Percentiles rank a stretch among this genome's conserved stretches.
Conservation (phyloP, 2,329 filamentous ascomycete genomes). For the Calonectria henricotiae region DNA sequence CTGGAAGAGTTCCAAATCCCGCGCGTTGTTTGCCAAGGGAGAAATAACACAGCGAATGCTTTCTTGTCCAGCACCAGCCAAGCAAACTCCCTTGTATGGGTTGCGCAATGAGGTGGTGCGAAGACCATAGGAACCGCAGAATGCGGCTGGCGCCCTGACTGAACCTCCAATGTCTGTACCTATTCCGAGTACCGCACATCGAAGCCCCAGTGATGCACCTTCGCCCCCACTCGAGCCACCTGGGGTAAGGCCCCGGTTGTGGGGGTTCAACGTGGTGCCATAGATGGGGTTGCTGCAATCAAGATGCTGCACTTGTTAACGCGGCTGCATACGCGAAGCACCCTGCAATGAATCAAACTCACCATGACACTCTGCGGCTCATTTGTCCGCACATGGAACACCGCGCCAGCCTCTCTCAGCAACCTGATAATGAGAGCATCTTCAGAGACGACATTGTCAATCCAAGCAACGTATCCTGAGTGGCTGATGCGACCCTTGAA, state of each 20-base stretch:
- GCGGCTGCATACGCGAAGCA: background rate
- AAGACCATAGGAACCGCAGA: constrained; percentile 63
- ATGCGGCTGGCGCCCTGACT: constrained; percentile 63
- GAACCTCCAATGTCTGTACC: constrained; percentile 67
- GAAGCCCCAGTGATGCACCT: constrained; percentile 60
- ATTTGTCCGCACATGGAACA: constrained; percentile 16
- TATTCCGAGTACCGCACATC: constrained; percentile 61
- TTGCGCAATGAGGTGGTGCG: constrained; percentile 57
- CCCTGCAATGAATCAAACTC: background rate
- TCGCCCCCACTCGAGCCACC: constrained; percentile 65
- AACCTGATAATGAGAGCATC: constrained; percentile 33
- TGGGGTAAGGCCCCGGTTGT: constrained; percentile 58
- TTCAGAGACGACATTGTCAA: constrained; percentile 33
- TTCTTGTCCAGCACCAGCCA: constrained; percentile 51
- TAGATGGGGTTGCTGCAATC: constrained; percentile 60
- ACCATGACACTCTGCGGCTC: constrained; percentile 25
- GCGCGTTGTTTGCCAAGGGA: constrained; percentile 4
- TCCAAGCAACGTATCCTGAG: constrained; percentile 34
- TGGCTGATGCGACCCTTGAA: constrained; percentile 37
- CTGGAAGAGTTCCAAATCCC: constrained; percentile 59
- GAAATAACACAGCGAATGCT: constrained; percentile 51
- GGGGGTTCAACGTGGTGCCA: constrained; percentile 60
- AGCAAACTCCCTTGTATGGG: constrained; percentile 46
- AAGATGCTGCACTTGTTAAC: constrained; percentile 43
- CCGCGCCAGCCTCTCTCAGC: constrained; percentile 1